phyloP scores from a whole-genome alignment of 2,329 filamentous ascomycete genomes.

The Ustilaginoidea virens region DNA sequence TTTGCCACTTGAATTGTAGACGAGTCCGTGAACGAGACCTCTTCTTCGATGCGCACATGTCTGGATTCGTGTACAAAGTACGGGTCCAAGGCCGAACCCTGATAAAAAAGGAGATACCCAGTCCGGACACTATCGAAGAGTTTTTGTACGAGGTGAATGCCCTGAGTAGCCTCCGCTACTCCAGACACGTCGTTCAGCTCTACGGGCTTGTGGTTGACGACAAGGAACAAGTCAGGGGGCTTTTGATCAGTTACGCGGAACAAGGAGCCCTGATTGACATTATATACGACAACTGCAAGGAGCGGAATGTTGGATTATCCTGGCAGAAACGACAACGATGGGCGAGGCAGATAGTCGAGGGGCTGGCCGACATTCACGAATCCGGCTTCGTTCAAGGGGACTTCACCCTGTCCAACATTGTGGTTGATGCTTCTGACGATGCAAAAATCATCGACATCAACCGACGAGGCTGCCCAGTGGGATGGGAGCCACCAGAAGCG shows the following conservation, averaged over 20 bases:
- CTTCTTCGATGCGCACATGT: conserved; percentile 81
- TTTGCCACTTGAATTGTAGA: conserved; percentile 56
- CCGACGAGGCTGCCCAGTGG: conserved; percentile 85
- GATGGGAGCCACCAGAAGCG: conserved; percentile 94
- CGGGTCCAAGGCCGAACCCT: conserved; percentile 49
- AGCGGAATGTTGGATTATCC: conserved; percentile 35
- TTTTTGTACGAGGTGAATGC: conserved; percentile 97
- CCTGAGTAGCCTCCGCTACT: conserved; percentile 59
- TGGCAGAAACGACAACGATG: conserved; percentile 71
- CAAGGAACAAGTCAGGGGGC: conserved; percentile 67
- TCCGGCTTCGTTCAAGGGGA: conserved; percentile 94
- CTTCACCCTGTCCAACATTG: conserved; percentile 93
- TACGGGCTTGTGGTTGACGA: conserved; percentile 83
- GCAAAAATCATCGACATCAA: conserved; percentile 99
- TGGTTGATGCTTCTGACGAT: conserved; percentile 69
- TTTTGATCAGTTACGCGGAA: conserved; percentile 78
- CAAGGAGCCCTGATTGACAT: conserved; percentile 81
- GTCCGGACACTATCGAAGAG: conserved; percentile 87
- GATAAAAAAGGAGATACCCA: conserved; percentile 97
- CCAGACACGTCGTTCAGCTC: conserved; percentile 68
- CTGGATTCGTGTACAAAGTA: conserved; percentile 95
- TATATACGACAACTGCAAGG: conserved; percentile 61
- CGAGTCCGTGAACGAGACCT: conserved; percentile 59
- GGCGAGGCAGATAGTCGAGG: conserved; percentile 82
- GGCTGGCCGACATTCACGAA: conserved; percentile 85